Evolutionary conservation across 164 flowering plant genomes (phyloP).

Genomic region (Vitis cinerea): DNA sequence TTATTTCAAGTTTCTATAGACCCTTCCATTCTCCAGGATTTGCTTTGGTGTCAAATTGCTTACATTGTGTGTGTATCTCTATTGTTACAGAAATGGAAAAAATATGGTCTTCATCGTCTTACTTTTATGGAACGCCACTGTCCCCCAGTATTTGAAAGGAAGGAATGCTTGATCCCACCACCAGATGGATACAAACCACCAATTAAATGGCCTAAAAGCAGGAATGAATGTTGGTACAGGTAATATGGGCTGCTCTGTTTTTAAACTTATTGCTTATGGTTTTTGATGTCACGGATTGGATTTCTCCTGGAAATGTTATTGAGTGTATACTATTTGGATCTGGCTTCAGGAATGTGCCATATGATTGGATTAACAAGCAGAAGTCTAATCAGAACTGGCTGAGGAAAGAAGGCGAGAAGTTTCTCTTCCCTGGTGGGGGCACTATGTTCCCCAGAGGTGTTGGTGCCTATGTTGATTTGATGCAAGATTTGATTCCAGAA

Average conservation of each 20-base stretch:
- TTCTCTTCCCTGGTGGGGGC: constrained; percentile 96
- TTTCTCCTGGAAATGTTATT: not conserved
- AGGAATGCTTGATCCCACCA: constrained; percentile 89
- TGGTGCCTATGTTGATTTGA: constrained; percentile 80
- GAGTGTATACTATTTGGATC: constrained; percentile 10
- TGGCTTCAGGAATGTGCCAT: constrained; percentile 85
- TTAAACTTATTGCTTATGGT: not conserved
- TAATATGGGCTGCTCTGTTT: constrained; percentile 20
- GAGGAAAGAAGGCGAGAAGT: constrained; percentile 87
- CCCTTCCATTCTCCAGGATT: not conserved
- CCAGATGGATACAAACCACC: constrained; percentile 93
- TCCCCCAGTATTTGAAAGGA: constrained; percentile 84
- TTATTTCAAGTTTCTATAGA: not conserved
- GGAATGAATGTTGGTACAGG: constrained; percentile 96
- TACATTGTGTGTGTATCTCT: constrained; percentile 6
- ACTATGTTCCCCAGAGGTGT: constrained; percentile 98
- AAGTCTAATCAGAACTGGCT: constrained; percentile 96
- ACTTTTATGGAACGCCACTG: constrained; percentile 94
- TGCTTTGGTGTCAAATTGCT: not conserved
- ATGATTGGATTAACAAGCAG: constrained; percentile 98
- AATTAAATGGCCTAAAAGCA: constrained; percentile 93
- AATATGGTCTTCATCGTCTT: constrained; percentile 73
- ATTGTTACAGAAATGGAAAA: constrained; percentile 75
- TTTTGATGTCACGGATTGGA: not conserved
- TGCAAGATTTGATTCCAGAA: constrained; percentile 89